Base-by-base conservation (phyloP, 352 stramenopile species). In the Phytophthora sansomeana region DNA sequence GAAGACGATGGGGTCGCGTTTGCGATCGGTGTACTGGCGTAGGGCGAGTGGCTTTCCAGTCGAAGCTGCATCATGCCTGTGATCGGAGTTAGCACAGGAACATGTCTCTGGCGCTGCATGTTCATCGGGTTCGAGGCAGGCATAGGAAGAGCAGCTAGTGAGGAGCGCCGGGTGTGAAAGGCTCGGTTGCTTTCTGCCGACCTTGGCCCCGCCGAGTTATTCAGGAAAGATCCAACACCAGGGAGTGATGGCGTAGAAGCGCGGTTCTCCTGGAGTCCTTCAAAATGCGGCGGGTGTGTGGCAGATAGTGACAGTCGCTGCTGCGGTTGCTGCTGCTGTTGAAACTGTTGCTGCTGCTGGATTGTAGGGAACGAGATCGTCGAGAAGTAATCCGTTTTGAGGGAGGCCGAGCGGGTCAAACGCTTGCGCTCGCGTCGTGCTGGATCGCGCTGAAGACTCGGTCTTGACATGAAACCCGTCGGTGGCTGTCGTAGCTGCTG, bases 371-470 rank as follows among this genome's bases (percentile, higher is more conserved):
- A 84, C 52, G 80, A 71, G 10, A 77, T 69, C 5, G 73, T 83
- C 21, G 83, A 83, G 47, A 82, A 92, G 55, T 92, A 92, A 30
- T 92, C 83, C 48, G 76, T 83, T 62, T 92, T 89, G 33, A 90
- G 69, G n/a, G 83, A 92, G 13, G 81, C 78, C 28, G 83, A 92
- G 21, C 83, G 80, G 26, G 81, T 92, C 30, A 90, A 53, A 16
- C 83, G 81, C 69, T 92, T 92, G 28, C 83, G 81, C 28, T 91
- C 80, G 11, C 78, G 83, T 48, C 81, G 65, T 3, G 78, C 77
- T 14, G 77, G 65, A 48, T 87, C 80, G 21, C 69, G 69, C 11
- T 83, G 68, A 14, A 42, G 16, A 21, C 9, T 42, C 36, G 36
- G 36, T 4, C 58, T 48, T 8, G 67, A 6, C 53, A 77, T 57